phyloP scores from a whole-genome alignment of 768 basidiomycete genomes.

The Inosperma sp. region DNA sequence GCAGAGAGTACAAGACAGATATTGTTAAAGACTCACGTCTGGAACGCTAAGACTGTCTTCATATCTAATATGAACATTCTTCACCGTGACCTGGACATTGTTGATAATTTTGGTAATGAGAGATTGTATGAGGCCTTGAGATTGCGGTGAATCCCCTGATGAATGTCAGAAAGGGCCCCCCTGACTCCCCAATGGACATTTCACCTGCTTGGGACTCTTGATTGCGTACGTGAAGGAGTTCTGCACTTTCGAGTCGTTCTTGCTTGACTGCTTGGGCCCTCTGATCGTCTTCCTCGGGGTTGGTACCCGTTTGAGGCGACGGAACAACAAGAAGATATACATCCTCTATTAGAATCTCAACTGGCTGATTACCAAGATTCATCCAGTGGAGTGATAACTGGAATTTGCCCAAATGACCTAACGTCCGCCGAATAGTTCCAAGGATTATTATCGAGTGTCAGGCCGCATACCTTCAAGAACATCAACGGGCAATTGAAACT shows the following conservation, averaged over 20 bases:
- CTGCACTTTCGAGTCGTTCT: slow-evolving; percentile 85
- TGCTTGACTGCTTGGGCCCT: slow-evolving; percentile 81
- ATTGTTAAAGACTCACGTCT: slow-evolving; percentile 52
- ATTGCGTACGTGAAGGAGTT: slow-evolving; percentile 66
- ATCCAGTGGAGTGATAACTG: slow-evolving; percentile 86
- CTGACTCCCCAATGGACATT: background rate
- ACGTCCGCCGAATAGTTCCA: slow-evolving; percentile 47
- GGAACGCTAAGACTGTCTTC: slow-evolving; percentile 94
- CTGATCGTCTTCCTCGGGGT: slow-evolving; percentile 81
- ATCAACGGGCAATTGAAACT: slow-evolving; percentile 92
- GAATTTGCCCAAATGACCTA: slow-evolving; percentile 83
- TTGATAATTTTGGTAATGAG: slow-evolving; percentile 88
- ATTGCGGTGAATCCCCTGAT: slow-evolving; percentile 54
- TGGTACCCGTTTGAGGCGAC: slow-evolving; percentile 57
- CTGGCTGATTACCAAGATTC: slow-evolving; percentile 84
- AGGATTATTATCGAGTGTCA: background rate
- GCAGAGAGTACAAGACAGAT: slow-evolving; percentile 3
- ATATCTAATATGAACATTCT: slow-evolving; percentile 94
- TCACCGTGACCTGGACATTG: slow-evolving; percentile 92
- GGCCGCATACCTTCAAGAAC: slow-evolving; percentile 75
- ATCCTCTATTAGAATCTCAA: slow-evolving; percentile 88
- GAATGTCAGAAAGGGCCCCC: slow-evolving; percentile 7
- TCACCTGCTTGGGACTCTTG: slow-evolving; percentile 44
- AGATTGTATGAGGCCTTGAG: slow-evolving; percentile 81
- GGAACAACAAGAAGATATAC: slow-evolving; percentile 92